Conservation (phyloP, 2,329 filamentous ascomycete species). For the Epichloe hybrida region DNA sequence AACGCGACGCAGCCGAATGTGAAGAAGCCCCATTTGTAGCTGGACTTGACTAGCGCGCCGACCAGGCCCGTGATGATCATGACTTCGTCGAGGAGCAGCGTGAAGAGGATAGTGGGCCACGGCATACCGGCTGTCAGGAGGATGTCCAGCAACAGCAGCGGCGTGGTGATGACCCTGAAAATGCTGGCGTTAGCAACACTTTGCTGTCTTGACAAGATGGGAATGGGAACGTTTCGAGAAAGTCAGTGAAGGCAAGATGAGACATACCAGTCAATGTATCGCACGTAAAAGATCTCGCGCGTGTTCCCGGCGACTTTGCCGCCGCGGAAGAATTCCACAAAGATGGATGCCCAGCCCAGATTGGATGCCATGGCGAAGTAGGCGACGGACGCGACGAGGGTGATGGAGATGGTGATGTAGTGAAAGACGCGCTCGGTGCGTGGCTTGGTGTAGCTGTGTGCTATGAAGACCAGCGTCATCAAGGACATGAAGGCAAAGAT, state of each 20-base stretch:
- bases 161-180: background rate
- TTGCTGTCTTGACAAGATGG: no score
- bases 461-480: conserved; percentile 39
- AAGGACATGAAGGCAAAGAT: conserved; percentile 46
- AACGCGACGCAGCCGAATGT: conserved; percentile 34
- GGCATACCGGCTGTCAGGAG: background rate
- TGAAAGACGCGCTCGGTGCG: conserved; percentile 42
- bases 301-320: conserved; percentile 23
- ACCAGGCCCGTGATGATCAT: background rate
- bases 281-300: conserved; percentile 42
- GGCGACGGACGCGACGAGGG: conserved; percentile 28
- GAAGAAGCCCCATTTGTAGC: conserved; percentile 46
- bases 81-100: background rate
- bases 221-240: no score
- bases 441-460: conserved; percentile 36
- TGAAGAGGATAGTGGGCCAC: background rate
- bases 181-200: no score
- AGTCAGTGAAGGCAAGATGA: no score
- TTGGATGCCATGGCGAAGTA: conserved; percentile 41
- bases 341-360: conserved; percentile 29
- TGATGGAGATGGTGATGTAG: conserved; percentile 32
- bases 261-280: conserved; percentile 38
- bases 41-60: conserved; percentile 8
- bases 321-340: conserved; percentile 38
- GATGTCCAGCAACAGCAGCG: background rate